Percentiles rank a stretch among this genome's conserved stretches.
phyloP scores from a whole-genome alignment of 176 grass and related monocot species.

The Carex myosuroides region DNA sequence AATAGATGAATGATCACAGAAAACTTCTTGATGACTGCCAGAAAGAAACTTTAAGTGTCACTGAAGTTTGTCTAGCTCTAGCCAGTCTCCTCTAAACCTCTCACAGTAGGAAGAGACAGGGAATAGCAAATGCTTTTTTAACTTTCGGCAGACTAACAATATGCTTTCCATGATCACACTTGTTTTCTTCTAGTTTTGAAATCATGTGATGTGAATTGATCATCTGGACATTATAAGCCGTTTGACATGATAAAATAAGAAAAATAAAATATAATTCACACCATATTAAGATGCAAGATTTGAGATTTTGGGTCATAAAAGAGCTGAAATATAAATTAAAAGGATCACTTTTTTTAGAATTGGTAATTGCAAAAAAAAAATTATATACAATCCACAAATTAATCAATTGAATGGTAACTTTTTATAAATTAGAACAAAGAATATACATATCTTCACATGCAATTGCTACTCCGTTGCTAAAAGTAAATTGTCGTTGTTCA shows the following conservation, averaged over 20 bases:
- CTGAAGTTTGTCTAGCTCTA: background rate
- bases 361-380: background rate
- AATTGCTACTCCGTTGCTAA: too few relatives aligned
- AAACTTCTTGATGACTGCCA: background rate
- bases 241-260: background rate
- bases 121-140: constrained; percentile 2
- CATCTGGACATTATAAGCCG: background rate
- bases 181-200: background rate
- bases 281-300: background rate
- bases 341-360: background rate
- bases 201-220: constrained; percentile 7
- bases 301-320: background rate
- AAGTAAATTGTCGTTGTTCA: too few relatives aligned
- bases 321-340: background rate
- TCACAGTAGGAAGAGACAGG: background rate
- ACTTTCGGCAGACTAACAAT: constrained; percentile 18
- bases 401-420: background rate
- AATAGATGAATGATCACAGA: too few relatives aligned
- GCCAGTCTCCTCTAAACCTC: background rate
- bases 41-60: background rate
- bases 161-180: background rate
- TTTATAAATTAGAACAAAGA: too few relatives aligned
- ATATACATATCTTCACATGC: too few relatives aligned
- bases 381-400: background rate
- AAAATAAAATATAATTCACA: background rate